Conservation (phyloP, 2,329 filamentous ascomycete genomes). For the Pseudocercospora cruenta region DNA sequence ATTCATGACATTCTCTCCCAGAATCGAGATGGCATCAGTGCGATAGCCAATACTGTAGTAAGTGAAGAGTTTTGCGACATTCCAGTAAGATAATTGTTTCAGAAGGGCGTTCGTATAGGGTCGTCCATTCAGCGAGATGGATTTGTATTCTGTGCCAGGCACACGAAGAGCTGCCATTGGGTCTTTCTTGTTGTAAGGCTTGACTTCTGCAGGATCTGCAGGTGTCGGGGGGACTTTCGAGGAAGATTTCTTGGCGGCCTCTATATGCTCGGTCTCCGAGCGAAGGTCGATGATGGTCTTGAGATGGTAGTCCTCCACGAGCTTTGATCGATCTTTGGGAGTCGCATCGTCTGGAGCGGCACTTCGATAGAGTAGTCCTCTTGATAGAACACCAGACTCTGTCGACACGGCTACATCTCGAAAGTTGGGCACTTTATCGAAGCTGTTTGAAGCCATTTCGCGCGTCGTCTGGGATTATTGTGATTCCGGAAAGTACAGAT, state of each 20-base stretch:
- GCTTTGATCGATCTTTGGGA: conserved; percentile 61
- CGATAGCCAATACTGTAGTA: conserved; percentile 70
- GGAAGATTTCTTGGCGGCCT: conserved; percentile 59
- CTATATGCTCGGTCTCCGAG: conserved; percentile 61
- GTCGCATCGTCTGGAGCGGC: conserved; percentile 69
- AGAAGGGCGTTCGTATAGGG: conserved; percentile 71
- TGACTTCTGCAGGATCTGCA: conserved; percentile 33
- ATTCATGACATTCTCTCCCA: conserved; percentile 72
- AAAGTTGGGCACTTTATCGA: conserved; percentile 72
- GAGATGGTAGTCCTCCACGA: conserved; percentile 66
- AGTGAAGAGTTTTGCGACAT: conserved; percentile 64
- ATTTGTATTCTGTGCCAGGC: conserved; percentile 63
- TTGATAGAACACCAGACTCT: conserved; percentile 47
- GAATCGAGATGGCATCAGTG: conserved; percentile 68
- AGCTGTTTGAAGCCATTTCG: conserved; percentile 15
- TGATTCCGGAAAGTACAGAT: neutral
- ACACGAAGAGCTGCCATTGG: conserved; percentile 61
- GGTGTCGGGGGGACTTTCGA: conserved; percentile 51
- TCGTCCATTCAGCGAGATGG: conserved; percentile 75
- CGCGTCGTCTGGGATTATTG: neutral
- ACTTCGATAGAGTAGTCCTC: conserved; percentile 33
- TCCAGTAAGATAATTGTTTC: conserved; percentile 68
- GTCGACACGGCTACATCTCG: conserved; percentile 72
- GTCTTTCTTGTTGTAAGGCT: neutral
- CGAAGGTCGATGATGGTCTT: conserved; percentile 78